Base-by-base conservation (phyloP, 495 filamentous ascomycete genomes). In the Aspergillus bertholletiae region DNA sequence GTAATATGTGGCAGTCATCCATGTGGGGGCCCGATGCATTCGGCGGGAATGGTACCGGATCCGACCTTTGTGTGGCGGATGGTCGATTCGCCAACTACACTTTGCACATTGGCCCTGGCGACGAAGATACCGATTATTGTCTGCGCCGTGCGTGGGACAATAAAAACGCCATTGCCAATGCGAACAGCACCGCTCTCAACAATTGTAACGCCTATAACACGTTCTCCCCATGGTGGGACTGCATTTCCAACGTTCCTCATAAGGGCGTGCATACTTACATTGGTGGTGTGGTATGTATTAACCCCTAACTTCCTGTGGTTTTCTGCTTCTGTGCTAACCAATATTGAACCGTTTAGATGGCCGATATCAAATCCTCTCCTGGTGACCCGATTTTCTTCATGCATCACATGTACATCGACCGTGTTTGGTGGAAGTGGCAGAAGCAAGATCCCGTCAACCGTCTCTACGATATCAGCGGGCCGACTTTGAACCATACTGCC, bases 361-460 rank as follows among this genome's bases (percentile, higher is more conserved):
- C 57, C 9, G 57, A 60, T 46, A 60, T 60, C 44, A 56, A 56
- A 40, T 54, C 54, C 9, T 55, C 51, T 7, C 58, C 58, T 0
- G 54, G 58, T 37, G 80, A 83, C 58, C 78, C 78, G 0, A 51
- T 80, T 6, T 81, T 81, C 65, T 81, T 75, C 58, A 73, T 82
- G 51, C 80, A 82, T 56, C 78, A 82, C 51, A 70, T 69, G 20
- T 66, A 79, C 26, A 59, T 82, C 1, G 80, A 81, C 55, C 68
- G 77, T 0, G 47, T 82, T 5, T 83, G 77, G 79, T 81, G 75
- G 75, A 58, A 70, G 28, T 83, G 80, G 80, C 78, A 81, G 59
- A 70, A 76, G 60, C 56, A 68, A 24, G 66, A 76, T 54, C 62
- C 45, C 12, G 7, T 22, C 9, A 59, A 50, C 46, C 56, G 62